Percentiles rank a stretch among this genome's conserved stretches.
Evolutionary conservation across 1,284 basidiomycete genomes (phyloP).

Genomic region (Trichosporon faecale): DNA sequence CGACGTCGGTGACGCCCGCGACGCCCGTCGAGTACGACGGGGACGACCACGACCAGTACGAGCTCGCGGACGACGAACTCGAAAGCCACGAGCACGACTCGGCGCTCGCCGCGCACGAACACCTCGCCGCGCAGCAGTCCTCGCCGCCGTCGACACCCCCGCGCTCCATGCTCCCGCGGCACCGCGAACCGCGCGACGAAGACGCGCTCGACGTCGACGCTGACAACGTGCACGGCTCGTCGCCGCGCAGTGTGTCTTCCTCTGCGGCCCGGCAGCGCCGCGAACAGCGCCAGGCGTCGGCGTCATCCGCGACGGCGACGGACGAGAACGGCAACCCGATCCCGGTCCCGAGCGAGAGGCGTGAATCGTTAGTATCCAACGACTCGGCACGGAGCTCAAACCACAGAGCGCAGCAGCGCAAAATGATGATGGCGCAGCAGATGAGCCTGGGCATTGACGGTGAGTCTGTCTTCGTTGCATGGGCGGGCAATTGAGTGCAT

Average conservation of each 20-base stretch:
- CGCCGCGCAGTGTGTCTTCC: neutral
- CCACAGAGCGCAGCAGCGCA: conserved; percentile 17
- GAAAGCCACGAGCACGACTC: neutral
- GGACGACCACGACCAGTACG: neutral
- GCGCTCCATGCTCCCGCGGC: neutral
- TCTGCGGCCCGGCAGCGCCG: neutral
- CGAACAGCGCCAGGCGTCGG: conserved; percentile 12
- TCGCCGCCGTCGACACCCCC: neutral
- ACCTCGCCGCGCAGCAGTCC: neutral
- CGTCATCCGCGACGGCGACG: neutral
- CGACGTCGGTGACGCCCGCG: conserved; percentile 3
- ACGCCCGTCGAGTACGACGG: neutral
- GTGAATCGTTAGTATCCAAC: conserved; percentile 16
- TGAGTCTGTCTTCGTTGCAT: conserved; percentile 23
- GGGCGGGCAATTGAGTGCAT: too few species aligned
- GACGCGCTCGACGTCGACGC: neutral
- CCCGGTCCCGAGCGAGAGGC: neutral
- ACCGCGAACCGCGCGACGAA: neutral
- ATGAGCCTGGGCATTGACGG: conserved; percentile 42
- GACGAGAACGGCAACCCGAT: conserved; percentile 4
- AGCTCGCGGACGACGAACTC: neutral
- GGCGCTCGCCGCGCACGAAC: neutral
- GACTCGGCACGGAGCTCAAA: conserved; percentile 11
- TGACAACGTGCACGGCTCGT: neutral
- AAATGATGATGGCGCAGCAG: conserved; percentile 24